Percentiles rank a stretch among this genome's conserved stretches.
Conservation (phyloP, 805 yeast species). For the Wickerhamiella qilinensis region DNA sequence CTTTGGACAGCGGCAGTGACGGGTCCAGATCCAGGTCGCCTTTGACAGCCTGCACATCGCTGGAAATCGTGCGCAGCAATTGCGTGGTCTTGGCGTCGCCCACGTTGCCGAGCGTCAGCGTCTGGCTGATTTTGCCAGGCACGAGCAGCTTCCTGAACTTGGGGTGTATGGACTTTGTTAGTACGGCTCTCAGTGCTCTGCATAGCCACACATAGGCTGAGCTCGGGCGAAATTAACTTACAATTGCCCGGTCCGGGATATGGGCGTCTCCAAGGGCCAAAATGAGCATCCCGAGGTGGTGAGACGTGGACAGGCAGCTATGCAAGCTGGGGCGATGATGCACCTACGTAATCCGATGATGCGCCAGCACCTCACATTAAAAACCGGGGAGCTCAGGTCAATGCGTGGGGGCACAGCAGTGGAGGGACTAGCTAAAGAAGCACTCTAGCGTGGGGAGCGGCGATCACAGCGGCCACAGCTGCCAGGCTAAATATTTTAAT, state of each 20-base stretch:
- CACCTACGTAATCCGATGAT: no score
- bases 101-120: constrained; percentile 71
- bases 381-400: no score
- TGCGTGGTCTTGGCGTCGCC: constrained; percentile 45
- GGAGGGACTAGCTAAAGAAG: no score
- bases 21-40: constrained; percentile 62
- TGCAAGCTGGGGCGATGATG: no score
- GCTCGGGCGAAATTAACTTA: constrained; percentile 20
- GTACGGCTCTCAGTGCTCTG: neutral
- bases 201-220: neutral
- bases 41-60: constrained; percentile 57
- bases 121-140: constrained; percentile 78
- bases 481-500: no score
- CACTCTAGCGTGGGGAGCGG: no score
- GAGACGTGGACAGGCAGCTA: no score
- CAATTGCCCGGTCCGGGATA: constrained; percentile 74
- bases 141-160: constrained; percentile 59
- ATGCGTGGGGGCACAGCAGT: no score
- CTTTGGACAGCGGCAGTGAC: constrained; percentile 43
- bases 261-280: constrained; percentile 81
- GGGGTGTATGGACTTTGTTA: constrained; percentile 6
- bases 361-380: no score
- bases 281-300: constrained; percentile 39
- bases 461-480: no score
- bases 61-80: constrained; percentile 51